Base-by-base conservation (phyloP, 169 alveolate species). In the Theileria parva region DNA sequence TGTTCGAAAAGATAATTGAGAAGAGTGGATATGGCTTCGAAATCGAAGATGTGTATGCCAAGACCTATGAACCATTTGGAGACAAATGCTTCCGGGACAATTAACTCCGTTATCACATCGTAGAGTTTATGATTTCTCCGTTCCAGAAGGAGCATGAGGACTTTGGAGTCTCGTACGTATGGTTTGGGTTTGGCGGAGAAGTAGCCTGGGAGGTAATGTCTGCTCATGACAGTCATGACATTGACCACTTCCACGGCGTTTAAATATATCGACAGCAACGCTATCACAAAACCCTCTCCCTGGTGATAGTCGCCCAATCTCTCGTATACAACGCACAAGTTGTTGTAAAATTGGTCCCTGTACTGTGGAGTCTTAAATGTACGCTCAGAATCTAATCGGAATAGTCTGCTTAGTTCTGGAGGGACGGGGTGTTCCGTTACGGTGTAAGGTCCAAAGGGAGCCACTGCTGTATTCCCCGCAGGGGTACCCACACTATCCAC, bases 41-140 rank as follows among this genome's bases (percentile, higher is more conserved):
- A 87, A 28, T 91, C 74, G 59, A 87, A 53, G 13, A 91, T 92
- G 69, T 91, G 93, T 3, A 91, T 86, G 84, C 75, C 85, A 65
- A 91, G 64, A 27, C 92, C 95, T 28, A 91, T 91, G 87, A 91
- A 91, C 95, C 95, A 91, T 70, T 91, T 91, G 12, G 95, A 91
- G 67, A 85, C 91, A 73, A 87, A 91, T 23, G 95, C 89, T 80
- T 91, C 93, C 19, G 95, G 95, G n/a, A 89, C 86, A 48, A 91
- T 73, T 28, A 87, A 86, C 19, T 79, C 81, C 57, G 85, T 72
- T 67, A 91, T 28, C 51, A 85, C 89, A n/a, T 85, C 71, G 63
- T 75, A 77, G 34, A 87, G 79, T 74, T 80, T 74, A 32, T 76
- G 80, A 71, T 87, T 69, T 34, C 85, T 79, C 48, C 72, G 66